A percentile compares a stretch with the other conserved stretches of the same genome.
These are phyloP conservation scores for Beauveria asiatica DNA, from an alignment of 2,329 filamentous ascomycete species.

Conservation along the genomic window DNA sequence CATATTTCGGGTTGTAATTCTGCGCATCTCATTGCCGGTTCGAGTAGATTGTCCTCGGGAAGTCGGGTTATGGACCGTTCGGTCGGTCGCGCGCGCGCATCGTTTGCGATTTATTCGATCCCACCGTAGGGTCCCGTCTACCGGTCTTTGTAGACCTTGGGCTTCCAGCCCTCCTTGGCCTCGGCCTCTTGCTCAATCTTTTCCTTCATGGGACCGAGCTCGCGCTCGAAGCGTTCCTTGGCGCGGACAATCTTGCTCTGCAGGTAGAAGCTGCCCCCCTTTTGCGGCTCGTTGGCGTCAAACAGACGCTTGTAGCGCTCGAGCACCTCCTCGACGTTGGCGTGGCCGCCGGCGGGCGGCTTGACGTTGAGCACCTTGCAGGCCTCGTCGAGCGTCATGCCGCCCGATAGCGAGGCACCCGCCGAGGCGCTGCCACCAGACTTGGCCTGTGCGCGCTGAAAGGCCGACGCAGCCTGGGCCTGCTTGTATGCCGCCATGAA, in stretches of 20 bases:
- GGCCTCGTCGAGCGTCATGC: conserved; percentile 90
- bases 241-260: conserved; percentile 94
- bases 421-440: conserved; percentile 44
- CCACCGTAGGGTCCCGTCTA: conserved; percentile 23
- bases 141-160: conserved; percentile 88
- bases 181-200: conserved; percentile 69
- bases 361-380: conserved; percentile 96
- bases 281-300: conserved; percentile 87
- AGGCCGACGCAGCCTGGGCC: conserved; percentile 77
- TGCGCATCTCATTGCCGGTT: background rate
- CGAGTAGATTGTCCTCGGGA: background rate
- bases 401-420: conserved; percentile 50
- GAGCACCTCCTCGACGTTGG: conserved; percentile 71
- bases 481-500: conserved; percentile 94
- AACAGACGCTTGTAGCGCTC: conserved; percentile 91
- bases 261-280: conserved; percentile 94
- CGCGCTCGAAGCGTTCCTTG: conserved; percentile 83
- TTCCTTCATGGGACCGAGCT: conserved; percentile 65
- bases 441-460: conserved; percentile 65
- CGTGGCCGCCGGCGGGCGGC: conserved; percentile 63
- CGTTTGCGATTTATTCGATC: background rate
- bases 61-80: background rate
- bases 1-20: background rate
- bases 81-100: background rate
- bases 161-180: conserved; percentile 79